Base-by-base conservation (phyloP, 2,329 filamentous ascomycete species). In the Cladosporium cucumerinum region DNA sequence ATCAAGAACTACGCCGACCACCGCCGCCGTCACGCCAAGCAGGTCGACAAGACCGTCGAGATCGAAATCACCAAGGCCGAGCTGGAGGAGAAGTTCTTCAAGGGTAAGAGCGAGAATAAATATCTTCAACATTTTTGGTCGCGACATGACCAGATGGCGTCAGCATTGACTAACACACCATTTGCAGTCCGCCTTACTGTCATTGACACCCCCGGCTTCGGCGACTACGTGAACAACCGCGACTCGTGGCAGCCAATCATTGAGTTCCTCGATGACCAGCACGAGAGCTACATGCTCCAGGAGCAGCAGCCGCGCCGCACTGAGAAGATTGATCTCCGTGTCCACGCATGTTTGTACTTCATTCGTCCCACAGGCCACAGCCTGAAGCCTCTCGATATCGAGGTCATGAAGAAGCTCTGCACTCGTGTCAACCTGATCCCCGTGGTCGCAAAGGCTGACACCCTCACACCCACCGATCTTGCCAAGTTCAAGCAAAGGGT, bases 1-100 rank as follows among this genome's bases (percentile, higher is more conserved):
- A 99, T 99, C 87, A 99, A 99, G 87, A 99, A 98, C 87, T 99
- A 99, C 81, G 95, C 95, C 86, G 95, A 99, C 82, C 94, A 99
- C 87, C 97, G 97, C 87, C 91, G 93, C 82, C 92, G 95, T 78
- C 95, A 99, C 82, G 92, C 95, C 83, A 99, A 99, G 88, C 95
- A 99, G 85, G 88, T 98, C 73, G 95, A 99, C 85, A 98, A 98
- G 87, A 99, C 95, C 12, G 95, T 99, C 71, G 96, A 99, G 85
- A 99, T 99, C 74, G 95, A 99, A 82, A 99, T 99, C 78, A 99
- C 95, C 80, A 99, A 99, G 87, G 95, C 95, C 66, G 95, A 99
- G 85, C 85, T 99, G 69, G 95, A 99, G 84, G 95, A 99, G 89
- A 99, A 99, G 85, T 99, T 99, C 86, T 99, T 99, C 90, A 99